Evolutionary conservation across 768 basidiomycete species (phyloP), one percentile per base, ranked within the genome.

Genomic region (Butyriboletus loyo): DNA sequence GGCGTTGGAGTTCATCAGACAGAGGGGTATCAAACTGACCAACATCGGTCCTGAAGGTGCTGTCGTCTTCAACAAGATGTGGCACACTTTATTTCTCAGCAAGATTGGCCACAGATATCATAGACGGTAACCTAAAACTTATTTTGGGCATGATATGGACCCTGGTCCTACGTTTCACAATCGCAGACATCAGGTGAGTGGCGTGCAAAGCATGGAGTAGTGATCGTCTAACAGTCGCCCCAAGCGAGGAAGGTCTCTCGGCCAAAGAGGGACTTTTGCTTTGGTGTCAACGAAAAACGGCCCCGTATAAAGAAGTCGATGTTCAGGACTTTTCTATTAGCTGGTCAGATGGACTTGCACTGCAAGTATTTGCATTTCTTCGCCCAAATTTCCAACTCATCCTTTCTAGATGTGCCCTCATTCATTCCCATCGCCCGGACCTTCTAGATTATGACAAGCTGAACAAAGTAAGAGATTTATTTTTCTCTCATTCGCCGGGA

Each of bases 101-200:
- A 36, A 36, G 4, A 45, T 47, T 37, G 48, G 49, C 34, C 45
- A n/a, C 54, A 95, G 96, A 98, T 69, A 97, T 98, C 66, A 94
- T 99, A 51, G 97, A 99, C 69, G 95, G 95, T n/a, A 97, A 96
- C 69, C 71, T 95, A 57, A 99, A 98, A 72, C 87, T 99, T 50
- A 98, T 96, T 46, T 82, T 98, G n/a, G 95, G 93, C 30, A 92
- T 95, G 95, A 98, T 99, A 58, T 98, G 97, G 97, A 96, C 92
- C 0, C 80, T 98, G 34, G 94, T 99, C 64, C 79, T 98, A 30
- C 87, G 96, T 13, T 98, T 98, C 70, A 97, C 95, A 6, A 98
- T 99, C 58, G 95, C 97, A 22, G 94, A 95, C 62, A 98, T 99
- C 75, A 97, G 87, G 95, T 94, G 58, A 54, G 84, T 73, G 25